Evolutionary conservation across 164 flowering plant species (phyloP).

Genomic region (Nymphaea colorata): DNA sequence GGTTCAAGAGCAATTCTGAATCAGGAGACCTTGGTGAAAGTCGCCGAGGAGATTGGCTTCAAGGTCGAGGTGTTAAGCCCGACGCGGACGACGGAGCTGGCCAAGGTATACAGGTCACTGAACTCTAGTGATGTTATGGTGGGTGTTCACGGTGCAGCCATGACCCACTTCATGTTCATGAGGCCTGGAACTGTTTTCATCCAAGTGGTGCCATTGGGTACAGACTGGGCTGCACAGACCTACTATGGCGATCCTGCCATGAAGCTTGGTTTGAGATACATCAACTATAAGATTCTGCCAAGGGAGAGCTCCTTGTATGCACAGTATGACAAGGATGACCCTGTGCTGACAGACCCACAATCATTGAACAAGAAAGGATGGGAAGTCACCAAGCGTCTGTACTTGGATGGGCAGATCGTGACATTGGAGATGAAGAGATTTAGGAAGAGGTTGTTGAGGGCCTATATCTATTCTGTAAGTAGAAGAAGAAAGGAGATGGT

Average conservation of each 20-base stretch:
- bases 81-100: conserved; percentile 46
- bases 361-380: conserved; percentile 62
- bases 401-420: conserved; percentile 76
- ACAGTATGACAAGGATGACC: conserved; percentile 43
- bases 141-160: conserved; percentile 98
- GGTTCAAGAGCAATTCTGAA: conserved; percentile 54
- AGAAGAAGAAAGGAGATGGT: conserved; percentile 5
- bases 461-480: conserved; percentile 24
- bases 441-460: conserved; percentile 35
- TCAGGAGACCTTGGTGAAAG: conserved; percentile 41
- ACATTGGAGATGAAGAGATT: conserved; percentile 52
- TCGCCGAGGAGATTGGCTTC: conserved; percentile 70
- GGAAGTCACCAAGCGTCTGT: conserved; percentile 75
- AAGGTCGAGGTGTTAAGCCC: conserved; percentile 59
- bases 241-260: conserved; percentile 78
- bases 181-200: conserved; percentile 63
- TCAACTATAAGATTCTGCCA: conserved; percentile 54
- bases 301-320: conserved; percentile 73
- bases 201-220: conserved; percentile 78
- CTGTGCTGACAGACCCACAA: conserved; percentile 50
- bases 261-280: conserved; percentile 67
- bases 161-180: conserved; percentile 87
- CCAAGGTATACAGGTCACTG: conserved; percentile 54
- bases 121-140: conserved; percentile 77
- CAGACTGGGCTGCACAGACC: conserved; percentile 83